These are phyloP conservation scores for Ceratocystis eucalypticola DNA, from an alignment of 2,329 filamentous ascomycete genomes.

Conservation along the genomic window DNA sequence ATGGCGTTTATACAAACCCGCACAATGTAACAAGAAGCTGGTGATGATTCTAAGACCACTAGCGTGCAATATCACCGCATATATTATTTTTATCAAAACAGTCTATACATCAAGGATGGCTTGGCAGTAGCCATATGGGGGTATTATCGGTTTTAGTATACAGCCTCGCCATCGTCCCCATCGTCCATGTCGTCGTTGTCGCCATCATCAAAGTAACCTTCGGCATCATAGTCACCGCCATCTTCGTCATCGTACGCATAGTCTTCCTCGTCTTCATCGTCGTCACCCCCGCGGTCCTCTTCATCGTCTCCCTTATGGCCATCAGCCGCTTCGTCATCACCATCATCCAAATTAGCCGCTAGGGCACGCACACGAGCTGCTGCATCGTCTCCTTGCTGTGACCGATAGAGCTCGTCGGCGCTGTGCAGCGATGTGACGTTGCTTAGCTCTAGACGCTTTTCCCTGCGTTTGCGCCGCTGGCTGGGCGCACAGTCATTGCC, in stretches of 20 bases:
- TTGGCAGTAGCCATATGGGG: background rate
- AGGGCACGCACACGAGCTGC: conserved; percentile 24
- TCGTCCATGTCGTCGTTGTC: conserved; percentile 42
- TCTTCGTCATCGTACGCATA: conserved; percentile 44
- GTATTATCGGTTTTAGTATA: conserved; percentile 11
- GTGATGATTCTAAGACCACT: background rate
- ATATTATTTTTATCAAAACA: background rate
- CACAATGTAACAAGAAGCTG: background rate
- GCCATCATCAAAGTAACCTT: conserved; percentile 46
- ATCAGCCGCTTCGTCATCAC: conserved; percentile 35
- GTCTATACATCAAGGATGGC: background rate
- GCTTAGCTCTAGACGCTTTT: conserved; percentile 36
- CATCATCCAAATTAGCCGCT: conserved; percentile 31
- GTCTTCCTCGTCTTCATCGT: conserved; percentile 30
- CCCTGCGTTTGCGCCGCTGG: conserved; percentile 23
- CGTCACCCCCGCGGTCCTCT: conserved; percentile 28
- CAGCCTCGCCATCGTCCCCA: conserved; percentile 28
- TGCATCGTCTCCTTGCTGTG: conserved; percentile 25
- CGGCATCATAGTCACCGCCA: conserved; percentile 48
- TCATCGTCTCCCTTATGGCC: conserved; percentile 36
- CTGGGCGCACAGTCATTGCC: conserved; percentile 29
- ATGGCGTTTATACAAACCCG: background rate
- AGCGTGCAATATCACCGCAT: background rate
- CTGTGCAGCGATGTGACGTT: conserved; percentile 36
- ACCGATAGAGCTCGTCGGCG: conserved; percentile 38